Evolutionary conservation across 495 filamentous ascomycete genomes (phyloP).

Genomic region (Penicillium flavigenum): DNA sequence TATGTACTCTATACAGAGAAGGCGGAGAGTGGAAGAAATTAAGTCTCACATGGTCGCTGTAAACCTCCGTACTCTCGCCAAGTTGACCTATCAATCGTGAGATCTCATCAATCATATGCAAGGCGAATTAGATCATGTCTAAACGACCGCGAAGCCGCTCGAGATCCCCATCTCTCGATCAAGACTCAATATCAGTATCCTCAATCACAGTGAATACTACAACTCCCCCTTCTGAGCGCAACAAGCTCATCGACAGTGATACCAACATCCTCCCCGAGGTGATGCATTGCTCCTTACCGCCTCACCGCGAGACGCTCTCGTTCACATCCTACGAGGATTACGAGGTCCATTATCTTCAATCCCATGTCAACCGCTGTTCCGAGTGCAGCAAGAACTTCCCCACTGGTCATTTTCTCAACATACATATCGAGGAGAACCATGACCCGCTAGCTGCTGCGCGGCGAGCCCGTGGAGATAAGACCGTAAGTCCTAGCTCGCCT

Average conservation of each 20-base stretch:
- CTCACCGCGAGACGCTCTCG: constrained; percentile 63
- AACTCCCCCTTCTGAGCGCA: constrained; percentile 20
- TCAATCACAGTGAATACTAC: constrained; percentile 25
- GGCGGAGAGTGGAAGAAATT: not conserved
- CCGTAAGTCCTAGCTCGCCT: constrained; percentile 53
- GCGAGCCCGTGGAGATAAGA: constrained; percentile 80
- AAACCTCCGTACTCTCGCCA: constrained; percentile 18
- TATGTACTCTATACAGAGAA: not conserved
- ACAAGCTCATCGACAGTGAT: constrained; percentile 31
- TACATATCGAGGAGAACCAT: constrained; percentile 93
- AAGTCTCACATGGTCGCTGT: not conserved
- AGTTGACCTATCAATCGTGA: constrained; percentile 13
- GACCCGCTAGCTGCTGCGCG: constrained; percentile 72
- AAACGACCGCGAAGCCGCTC: constrained; percentile 61
- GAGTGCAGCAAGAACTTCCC: constrained; percentile 81
- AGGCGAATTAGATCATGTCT: constrained; percentile 40
- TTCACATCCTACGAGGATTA: constrained; percentile 81
- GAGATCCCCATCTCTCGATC: constrained; percentile 26
- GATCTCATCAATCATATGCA: constrained; percentile 17
- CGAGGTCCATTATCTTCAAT: constrained; percentile 79
- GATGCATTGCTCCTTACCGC: constrained; percentile 79
- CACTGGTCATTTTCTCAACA: constrained; percentile 63
- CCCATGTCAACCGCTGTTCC: constrained; percentile 80
- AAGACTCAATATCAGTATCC: constrained; percentile 24
- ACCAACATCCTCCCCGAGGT: constrained; percentile 31